Evolutionary conservation across 192 early-diverging fungal species (phyloP).

Genomic region (Coemansia nantahalensis): DNA sequence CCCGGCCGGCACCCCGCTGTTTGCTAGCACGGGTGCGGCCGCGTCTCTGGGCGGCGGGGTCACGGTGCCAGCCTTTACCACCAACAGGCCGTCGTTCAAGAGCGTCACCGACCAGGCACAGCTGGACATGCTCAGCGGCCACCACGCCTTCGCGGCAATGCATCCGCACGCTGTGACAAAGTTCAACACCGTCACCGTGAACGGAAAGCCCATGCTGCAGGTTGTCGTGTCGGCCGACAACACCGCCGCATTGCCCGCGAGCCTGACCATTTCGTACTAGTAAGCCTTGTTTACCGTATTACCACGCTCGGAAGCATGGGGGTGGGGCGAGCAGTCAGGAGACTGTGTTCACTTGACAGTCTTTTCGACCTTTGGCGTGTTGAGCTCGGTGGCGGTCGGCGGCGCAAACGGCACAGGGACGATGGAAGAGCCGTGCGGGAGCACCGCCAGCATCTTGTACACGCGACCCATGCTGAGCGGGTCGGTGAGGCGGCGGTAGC

Average conservation of each 20-base stretch:
- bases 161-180: slow-evolving; percentile 13
- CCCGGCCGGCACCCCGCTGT: slow-evolving; percentile 41
- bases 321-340: too few species aligned
- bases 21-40: neutral
- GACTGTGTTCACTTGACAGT: slow-evolving; percentile 2
- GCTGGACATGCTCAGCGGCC: slow-evolving; percentile 3
- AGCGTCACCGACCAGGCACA: slow-evolving; percentile 29
- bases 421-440: slow-evolving; percentile 18
- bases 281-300: too few species aligned
- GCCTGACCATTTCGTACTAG: slow-evolving; percentile 22
- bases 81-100: slow-evolving; percentile 31
- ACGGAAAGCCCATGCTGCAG: slow-evolving; percentile 37
- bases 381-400: slow-evolving; percentile 10
- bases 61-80: slow-evolving; percentile 7
- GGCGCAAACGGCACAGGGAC: slow-evolving; percentile 32
- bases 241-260: slow-evolving; percentile 12
- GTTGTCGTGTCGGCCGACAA: slow-evolving; percentile 36
- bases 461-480: slow-evolving; percentile 82
- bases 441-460: slow-evolving; percentile 77
- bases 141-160: neutral
- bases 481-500: too few species aligned
- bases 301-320: too few species aligned
- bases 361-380: slow-evolving; percentile 26
- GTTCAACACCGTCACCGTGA: slow-evolving; percentile 26
- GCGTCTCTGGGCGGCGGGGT: neutral